A percentile compares a stretch with the other conserved stretches of the same genome.
Evolutionary conservation across 176 grass and related monocot genomes (phyloP).

Genomic region (Cenchrus purpureus): DNA sequence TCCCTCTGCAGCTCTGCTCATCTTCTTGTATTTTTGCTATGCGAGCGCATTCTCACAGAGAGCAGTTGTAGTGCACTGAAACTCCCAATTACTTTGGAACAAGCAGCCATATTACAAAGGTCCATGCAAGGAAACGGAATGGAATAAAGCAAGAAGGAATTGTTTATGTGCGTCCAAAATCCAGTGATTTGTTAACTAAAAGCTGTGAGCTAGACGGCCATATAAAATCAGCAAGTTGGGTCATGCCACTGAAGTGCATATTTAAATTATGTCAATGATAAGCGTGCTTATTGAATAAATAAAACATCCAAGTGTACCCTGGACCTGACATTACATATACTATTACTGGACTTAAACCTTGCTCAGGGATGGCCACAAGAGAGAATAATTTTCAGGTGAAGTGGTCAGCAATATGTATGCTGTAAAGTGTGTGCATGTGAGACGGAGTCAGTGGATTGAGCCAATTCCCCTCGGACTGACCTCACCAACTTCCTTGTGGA

Average conservation of each 20-base stretch:
- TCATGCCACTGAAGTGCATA: background rate
- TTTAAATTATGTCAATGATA: background rate
- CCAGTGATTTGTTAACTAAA: slow-evolving; percentile 19
- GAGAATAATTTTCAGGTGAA: background rate
- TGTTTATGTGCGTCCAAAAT: slow-evolving; percentile 27
- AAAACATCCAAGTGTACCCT: background rate
- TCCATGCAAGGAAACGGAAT: slow-evolving; percentile 22
- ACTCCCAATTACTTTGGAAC: slow-evolving; percentile 8
- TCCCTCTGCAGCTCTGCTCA: background rate
- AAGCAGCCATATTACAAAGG: slow-evolving; percentile 10
- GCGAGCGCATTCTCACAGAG: background rate
- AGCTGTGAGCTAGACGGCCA: background rate
- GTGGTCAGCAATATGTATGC: background rate
- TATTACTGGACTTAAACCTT: background rate
- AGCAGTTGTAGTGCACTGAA: slow-evolving; percentile 31
- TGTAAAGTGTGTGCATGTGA: background rate
- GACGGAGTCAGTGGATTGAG: background rate
- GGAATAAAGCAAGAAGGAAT: slow-evolving; percentile 43
- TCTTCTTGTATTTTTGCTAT: slow-evolving; percentile 22
- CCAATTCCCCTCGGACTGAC: background rate
- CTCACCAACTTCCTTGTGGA: no score
- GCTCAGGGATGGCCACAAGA: background rate
- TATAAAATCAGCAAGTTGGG: slow-evolving; percentile 20
- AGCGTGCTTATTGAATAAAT: background rate
- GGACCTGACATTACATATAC: background rate